phyloP scores from a whole-genome alignment of 1,284 basidiomycete species.

The Trichosporon faecale region DNA sequence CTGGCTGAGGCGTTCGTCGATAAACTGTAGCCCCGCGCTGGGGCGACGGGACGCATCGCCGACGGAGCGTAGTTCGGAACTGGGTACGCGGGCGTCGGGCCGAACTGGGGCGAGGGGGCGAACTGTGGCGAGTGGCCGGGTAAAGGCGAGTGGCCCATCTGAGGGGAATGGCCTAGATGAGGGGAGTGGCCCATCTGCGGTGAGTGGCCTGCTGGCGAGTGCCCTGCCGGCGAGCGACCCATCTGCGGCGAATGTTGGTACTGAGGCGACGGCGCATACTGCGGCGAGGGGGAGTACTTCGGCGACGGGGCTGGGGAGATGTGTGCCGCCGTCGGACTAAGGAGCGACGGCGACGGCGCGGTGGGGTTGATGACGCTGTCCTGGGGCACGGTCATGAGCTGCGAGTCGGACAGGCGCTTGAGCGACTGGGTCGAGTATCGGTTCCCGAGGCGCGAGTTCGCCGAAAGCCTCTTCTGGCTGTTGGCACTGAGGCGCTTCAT shows the following conservation, averaged over 20 bases:
- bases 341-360: background rate
- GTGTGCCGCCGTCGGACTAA: background rate
- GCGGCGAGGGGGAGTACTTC: background rate
- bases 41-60: background rate
- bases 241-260: background rate
- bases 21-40: background rate
- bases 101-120: background rate
- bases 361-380: slow-evolving; percentile 1
- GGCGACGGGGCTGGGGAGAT: background rate
- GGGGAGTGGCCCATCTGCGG: background rate
- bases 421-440: slow-evolving; percentile 4
- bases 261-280: background rate
- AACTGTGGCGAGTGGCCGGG: background rate
- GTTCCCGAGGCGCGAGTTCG: slow-evolving; percentile 1
- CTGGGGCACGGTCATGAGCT: slow-evolving; percentile 3
- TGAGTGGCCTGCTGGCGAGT: background rate
- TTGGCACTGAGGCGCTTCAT: background rate
- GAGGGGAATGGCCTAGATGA: background rate
- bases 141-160: background rate
- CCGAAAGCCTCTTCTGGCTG: background rate
- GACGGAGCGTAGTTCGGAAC: background rate
- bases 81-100: background rate
- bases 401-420: background rate
- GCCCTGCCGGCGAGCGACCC: no score
- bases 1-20: background rate